Evolutionary conservation across 352 stramenopile species (phyloP).

Genomic region (Globisporangium camurandrum): DNA sequence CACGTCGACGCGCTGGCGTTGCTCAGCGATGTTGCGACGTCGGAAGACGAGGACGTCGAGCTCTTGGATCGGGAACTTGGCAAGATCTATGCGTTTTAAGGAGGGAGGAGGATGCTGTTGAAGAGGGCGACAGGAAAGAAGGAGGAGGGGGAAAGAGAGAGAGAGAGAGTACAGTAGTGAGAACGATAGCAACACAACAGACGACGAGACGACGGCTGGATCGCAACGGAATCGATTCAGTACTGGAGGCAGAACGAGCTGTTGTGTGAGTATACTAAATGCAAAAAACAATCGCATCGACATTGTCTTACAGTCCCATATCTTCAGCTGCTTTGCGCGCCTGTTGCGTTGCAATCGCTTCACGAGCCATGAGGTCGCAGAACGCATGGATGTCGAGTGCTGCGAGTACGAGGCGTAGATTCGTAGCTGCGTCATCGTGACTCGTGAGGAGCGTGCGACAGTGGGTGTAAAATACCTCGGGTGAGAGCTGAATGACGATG

Average conservation of each 20-base stretch:
- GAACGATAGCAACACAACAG: too few species aligned
- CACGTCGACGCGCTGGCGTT: constrained; percentile 57
- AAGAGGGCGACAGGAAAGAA: too few species aligned
- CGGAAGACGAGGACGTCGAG: constrained; percentile 53
- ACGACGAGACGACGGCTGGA: too few species aligned
- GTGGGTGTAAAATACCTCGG: constrained; percentile 41
- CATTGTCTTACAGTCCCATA: constrained; percentile 36
- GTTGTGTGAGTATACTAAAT: constrained; percentile 34
- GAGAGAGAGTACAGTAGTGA: constrained; percentile 13
- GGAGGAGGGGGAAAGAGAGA: too few species aligned
- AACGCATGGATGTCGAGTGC: constrained; percentile 51
- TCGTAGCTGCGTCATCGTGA: constrained; percentile 25
- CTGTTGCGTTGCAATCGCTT: constrained; percentile 37
- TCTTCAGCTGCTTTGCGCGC: constrained; percentile 43
- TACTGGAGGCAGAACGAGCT: too few species aligned
- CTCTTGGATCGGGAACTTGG: constrained; percentile 59
- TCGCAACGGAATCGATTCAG: too few species aligned
- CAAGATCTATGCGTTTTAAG: constrained; percentile 38
- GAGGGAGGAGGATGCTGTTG: constrained; percentile 11
- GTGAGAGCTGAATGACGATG: constrained; percentile 18
- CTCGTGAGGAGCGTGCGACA: constrained; percentile 26
- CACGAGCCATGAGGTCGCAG: constrained; percentile 38
- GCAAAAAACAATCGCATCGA: constrained; percentile 6
- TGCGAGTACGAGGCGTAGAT: constrained; percentile 38
- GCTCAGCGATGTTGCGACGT: constrained; percentile 33